Evolutionary conservation across 2,329 filamentous ascomycete genomes (phyloP), one percentile per base, ranked within the genome.

Genomic region (Fonsecaea pedrosoi): DNA sequence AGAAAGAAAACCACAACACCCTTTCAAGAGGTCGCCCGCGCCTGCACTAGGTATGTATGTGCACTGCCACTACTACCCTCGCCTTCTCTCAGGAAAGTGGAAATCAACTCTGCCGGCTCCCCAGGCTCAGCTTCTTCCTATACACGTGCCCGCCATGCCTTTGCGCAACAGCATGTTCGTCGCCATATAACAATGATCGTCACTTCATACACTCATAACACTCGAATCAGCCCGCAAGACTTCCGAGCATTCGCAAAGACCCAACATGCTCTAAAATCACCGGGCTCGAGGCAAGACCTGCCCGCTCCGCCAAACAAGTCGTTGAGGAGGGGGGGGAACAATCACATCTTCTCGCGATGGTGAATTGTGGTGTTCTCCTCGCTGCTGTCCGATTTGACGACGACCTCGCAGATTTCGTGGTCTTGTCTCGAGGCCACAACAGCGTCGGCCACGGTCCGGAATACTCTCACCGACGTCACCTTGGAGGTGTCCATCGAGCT

Each of bases 341-440:
- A 54, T 65, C 34, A 67, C 59, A 62, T 54, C 65, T 69, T 69
- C 64, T 71, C 69, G 15, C 64, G 64, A 40, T 68, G 67, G 8
- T 60, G 38, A 30, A 65, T 60, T 12, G 53, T 68, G 8, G 69
- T 62, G 34, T 64, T 64, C 37, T 70, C 69, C 35, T 67, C 68
- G 5, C 62, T 54, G 12, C 45, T 54, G 38, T 67, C 62, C 12
- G n/a, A 64, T 55, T 71, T 71, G 18, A 68, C 62, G 15, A 69
- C 58, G 32, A 70, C 67, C 53, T 70, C 69, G 32, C 59, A 48
- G n/a, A 66, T 45, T n/a, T 66, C 65, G 35, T 62, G 64, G 34
- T 42, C 37, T 13, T 54, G 30, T 32, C 71, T 62, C n/a, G 66
- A 63, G 6, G 68, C 69, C 18, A 12, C 10, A 2, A 72, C 60